Conservation (phyloP, 352 stramenopile genomes). For the Peronospora destructor region DNA sequence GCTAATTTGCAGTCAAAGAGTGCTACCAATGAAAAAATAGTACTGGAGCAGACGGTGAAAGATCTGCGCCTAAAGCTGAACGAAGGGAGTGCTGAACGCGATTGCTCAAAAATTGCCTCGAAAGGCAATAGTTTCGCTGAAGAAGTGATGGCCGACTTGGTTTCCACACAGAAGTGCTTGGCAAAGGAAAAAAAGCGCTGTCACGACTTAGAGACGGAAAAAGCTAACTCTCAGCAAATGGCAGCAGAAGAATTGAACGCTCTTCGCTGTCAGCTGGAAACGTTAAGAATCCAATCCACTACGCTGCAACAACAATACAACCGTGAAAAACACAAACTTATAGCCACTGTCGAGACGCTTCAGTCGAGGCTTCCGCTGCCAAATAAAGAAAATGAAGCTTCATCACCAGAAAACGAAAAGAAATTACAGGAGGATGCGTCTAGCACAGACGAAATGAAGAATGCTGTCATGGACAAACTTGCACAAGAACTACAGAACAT, state of each 20-base stretch:
- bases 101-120: conserved; percentile 11
- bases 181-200: conserved; percentile 16
- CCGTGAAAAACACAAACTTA: conserved; percentile 22
- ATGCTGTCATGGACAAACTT: conserved; percentile 20
- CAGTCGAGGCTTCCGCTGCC: conserved; percentile 1
- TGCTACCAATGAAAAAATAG: conserved; percentile 33
- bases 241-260: conserved; percentile 29
- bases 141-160: conserved; percentile 19
- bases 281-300: conserved; percentile 15
- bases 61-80: conserved; percentile 25
- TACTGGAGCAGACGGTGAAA: conserved; percentile 39
- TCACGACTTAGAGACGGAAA: conserved; percentile 19
- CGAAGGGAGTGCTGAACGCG: neutral
- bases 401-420: neutral
- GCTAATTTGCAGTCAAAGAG: conserved; percentile 17
- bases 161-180: conserved; percentile 15
- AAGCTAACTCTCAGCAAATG: conserved; percentile 21
- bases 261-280: conserved; percentile 24
- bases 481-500: conserved; percentile 31
- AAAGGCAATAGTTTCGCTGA: conserved; percentile 4
- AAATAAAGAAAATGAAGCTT: conserved; percentile 1
- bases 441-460: conserved; percentile 7
- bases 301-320: conserved; percentile 11
- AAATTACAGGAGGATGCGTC: neutral
- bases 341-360: conserved; percentile 18